These are phyloP conservation scores for Kwoniella botswanensis DNA, from an alignment of 768 basidiomycete species.

Conservation along the genomic window DNA sequence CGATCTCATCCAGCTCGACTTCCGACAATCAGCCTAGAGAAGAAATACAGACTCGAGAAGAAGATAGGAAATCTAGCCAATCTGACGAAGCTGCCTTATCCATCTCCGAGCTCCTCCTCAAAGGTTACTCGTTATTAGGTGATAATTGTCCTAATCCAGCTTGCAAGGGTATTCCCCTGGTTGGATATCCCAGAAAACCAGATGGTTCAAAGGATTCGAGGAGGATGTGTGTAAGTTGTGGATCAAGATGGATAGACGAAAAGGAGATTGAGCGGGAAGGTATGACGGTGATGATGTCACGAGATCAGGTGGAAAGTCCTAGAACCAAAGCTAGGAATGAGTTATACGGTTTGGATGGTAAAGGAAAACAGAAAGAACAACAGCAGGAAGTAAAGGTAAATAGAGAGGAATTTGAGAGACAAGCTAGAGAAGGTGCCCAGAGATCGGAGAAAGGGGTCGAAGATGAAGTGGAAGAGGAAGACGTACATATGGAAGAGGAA, in stretches of 20 bases:
- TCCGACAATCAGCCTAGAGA: background rate
- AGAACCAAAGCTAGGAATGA: constrained; percentile 40
- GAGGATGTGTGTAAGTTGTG: constrained; percentile 52
- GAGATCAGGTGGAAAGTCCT: constrained; percentile 34
- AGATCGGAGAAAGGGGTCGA: constrained; percentile 8
- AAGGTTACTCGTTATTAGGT: constrained; percentile 51
- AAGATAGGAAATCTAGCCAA: background rate
- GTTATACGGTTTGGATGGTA: constrained; percentile 37
- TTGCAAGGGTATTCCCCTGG: constrained; percentile 53
- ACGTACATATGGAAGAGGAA: constrained; percentile 18
- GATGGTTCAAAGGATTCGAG: constrained; percentile 41
- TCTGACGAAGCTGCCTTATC: constrained; percentile 32
- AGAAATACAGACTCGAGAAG: background rate
- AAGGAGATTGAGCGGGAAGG: background rate
- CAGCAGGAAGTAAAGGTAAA: constrained; percentile 15
- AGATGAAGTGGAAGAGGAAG: constrained; percentile 2
- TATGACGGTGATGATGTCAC: background rate
- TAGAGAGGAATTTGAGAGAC: constrained; percentile 26
- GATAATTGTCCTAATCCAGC: constrained; percentile 43
- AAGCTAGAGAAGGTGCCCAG: constrained; percentile 10
- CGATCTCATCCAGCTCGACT: background rate
- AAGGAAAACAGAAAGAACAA: constrained; percentile 33
- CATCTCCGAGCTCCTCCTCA: constrained; percentile 48
- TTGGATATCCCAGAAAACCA: constrained; percentile 50
- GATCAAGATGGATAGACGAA: constrained; percentile 42